Evolutionary conservation across 2,329 filamentous ascomycete genomes (phyloP).

Genomic region (Elsinoe arachidis): DNA sequence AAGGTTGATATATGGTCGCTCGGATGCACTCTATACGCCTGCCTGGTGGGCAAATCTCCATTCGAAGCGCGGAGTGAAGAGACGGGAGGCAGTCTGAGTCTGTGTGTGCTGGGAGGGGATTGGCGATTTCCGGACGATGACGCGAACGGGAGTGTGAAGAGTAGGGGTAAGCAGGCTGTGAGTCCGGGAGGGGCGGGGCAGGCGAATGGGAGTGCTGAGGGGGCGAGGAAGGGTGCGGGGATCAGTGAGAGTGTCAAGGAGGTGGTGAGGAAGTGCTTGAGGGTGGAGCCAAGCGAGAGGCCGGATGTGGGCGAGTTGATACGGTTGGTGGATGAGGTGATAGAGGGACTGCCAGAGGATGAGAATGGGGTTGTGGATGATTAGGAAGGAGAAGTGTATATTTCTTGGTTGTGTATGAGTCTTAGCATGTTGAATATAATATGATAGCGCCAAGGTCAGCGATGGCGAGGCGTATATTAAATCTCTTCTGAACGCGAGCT

Average conservation of each 20-base stretch:
- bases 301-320: constrained; percentile 84
- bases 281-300: constrained; percentile 76
- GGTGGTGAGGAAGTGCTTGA: constrained; percentile 76
- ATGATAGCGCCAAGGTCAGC: background rate
- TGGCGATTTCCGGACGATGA: constrained; percentile 94
- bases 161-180: constrained; percentile 47
- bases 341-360: constrained; percentile 55
- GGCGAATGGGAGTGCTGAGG: constrained; percentile 22
- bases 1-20: constrained; percentile 98
- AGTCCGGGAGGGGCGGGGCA: background rate
- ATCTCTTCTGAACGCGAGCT: too few species aligned
- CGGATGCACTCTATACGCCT: constrained; percentile 95
- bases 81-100: constrained; percentile 84
- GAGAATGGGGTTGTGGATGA: constrained; percentile 21
- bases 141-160: constrained; percentile 41
- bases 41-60: constrained; percentile 89
- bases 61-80: constrained; percentile 95
- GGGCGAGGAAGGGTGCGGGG: constrained; percentile 25
- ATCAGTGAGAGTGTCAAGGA: constrained; percentile 81
- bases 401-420: background rate
- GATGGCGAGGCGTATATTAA: too few species aligned
- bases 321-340: constrained; percentile 62
- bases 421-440: background rate
- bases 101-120: constrained; percentile 87
- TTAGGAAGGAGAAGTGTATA: background rate